Base-by-base conservation (phyloP, 2,329 filamentous ascomycete species). In the Neocucurbitaria cava region DNA sequence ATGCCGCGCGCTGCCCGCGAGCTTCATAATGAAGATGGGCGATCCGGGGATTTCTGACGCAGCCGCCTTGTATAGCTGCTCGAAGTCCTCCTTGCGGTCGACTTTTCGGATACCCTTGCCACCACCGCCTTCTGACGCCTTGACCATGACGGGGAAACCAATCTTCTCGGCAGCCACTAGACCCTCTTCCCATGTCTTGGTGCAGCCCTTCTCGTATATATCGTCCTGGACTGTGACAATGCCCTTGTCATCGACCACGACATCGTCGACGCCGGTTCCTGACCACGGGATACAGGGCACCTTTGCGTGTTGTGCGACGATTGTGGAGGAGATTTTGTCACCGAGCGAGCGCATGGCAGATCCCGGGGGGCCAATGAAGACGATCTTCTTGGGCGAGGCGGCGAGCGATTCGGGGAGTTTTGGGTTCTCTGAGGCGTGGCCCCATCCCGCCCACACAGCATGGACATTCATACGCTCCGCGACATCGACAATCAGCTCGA, bases 211-310 rank as follows among this genome's bases (percentile, higher is more conserved):
- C 68, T 88, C 85, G 78, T 99, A 99, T 54, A 96, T 73, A 5
- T 92, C 81, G 49, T 96, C 92, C 36, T 86, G 83, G 55, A 99
- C 95, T 0, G 95, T 98, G 54, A 99, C 96, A 61, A 99, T 95
- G 62, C 91, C 93, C 9, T 91, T 75, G 4, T 87, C 80, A 75
- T 96, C 93, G 44, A 97, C 81, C 53, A 83, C 79, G 60, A 99
- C 95, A 52, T 89, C 78, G 62, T 91, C 85, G 21, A 99, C 92
- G 54, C 95, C 95, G 24, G 92, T 92, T 77, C 95, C 95, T 43
- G 95, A 99, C 95, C 95, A 99, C n/a, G 95, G 95, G 73, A 99
- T 99, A 75, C 95, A 99, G 39, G 95, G 95, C 42, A 99, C 96
- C 40, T 89, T 82, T 46, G 95, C 95, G 79, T 99, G 95, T 79